A percentile compares a stretch with the other conserved stretches of the same genome.
Evolutionary conservation across 306 rosid genomes (phyloP).

Genomic region (Prunus fruticosa): DNA sequence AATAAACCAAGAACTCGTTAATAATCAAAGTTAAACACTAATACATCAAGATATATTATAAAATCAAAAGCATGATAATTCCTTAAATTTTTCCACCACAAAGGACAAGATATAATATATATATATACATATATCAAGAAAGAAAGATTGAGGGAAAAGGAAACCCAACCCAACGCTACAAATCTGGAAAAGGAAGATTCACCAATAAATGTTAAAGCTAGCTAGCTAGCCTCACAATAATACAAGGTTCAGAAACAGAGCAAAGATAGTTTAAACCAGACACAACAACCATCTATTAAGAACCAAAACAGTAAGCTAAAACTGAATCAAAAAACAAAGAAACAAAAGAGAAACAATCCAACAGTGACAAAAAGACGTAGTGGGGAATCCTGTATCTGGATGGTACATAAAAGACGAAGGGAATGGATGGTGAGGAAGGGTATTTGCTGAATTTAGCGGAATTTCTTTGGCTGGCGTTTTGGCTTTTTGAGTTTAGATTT

Average conservation of each 20-base stretch:
- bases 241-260: not conserved
- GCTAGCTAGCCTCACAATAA: no score
- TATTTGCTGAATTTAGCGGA: conserved; percentile 21
- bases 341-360: not conserved
- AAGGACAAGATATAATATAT: no score
- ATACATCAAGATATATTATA: no score
- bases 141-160: not conserved
- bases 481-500: no score
- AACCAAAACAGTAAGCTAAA: not conserved
- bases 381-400: conserved; percentile 65
- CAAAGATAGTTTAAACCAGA: not conserved
- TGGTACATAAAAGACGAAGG: conserved; percentile 33
- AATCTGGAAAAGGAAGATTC: conserved; percentile 12
- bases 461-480: conserved; percentile 30
- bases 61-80: no score
- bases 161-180: not conserved
- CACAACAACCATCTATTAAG: not conserved
- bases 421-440: conserved; percentile 60
- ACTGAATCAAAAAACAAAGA: not conserved
- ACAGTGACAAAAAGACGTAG: conserved; percentile 17
- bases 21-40: no score
- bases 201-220: not conserved
- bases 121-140: no score
- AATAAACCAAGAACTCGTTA: no score
- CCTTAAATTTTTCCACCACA: no score